These are phyloP conservation scores for Xanthoconium separans DNA, from an alignment of 1,284 basidiomycete species.

Conservation along the genomic window DNA sequence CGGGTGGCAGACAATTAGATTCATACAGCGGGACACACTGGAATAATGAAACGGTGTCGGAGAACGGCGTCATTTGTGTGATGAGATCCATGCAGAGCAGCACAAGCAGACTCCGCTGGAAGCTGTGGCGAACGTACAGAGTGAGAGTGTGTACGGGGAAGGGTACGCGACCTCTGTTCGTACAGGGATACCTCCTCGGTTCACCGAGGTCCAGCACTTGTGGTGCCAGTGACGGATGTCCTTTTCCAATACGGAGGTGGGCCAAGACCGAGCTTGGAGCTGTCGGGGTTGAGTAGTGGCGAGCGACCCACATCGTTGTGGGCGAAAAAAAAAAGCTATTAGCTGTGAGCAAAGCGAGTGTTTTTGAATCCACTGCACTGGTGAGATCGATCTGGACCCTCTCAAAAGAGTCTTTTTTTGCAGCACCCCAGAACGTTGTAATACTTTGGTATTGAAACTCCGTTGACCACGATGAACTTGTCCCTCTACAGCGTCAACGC, in stretches of 20 bases:
- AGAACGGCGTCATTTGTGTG: constrained; percentile 24
- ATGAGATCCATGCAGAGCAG: constrained; percentile 25
- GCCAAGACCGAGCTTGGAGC: background rate
- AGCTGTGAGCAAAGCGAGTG: constrained; percentile 9
- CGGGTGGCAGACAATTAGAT: constrained; percentile 32
- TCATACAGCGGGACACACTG: constrained; percentile 26
- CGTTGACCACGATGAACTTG: constrained; percentile 54
- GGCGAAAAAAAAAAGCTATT: constrained; percentile 31
- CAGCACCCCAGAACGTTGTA: constrained; percentile 17
- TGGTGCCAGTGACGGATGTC: too few relatives aligned
- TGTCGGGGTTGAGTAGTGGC: background rate
- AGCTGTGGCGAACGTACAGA: constrained; percentile 9
- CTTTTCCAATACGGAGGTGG: too few relatives aligned
- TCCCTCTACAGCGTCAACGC: constrained; percentile 85
- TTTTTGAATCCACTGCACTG: constrained; percentile 16
- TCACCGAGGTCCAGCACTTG: too few relatives aligned
- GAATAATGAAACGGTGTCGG: constrained; percentile 30
- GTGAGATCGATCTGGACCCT: constrained; percentile 18
- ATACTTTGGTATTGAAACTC: constrained; percentile 30
- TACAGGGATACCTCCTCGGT: background rate
- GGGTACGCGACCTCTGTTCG: constrained; percentile 38
- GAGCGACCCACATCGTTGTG: constrained; percentile 30
- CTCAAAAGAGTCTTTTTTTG: background rate
- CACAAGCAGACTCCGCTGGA: constrained; percentile 10
- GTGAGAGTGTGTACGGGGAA: background rate